phyloP scores from a whole-genome alignment of 2,329 filamentous ascomycete species.

The Fonsecaea nubica region DNA sequence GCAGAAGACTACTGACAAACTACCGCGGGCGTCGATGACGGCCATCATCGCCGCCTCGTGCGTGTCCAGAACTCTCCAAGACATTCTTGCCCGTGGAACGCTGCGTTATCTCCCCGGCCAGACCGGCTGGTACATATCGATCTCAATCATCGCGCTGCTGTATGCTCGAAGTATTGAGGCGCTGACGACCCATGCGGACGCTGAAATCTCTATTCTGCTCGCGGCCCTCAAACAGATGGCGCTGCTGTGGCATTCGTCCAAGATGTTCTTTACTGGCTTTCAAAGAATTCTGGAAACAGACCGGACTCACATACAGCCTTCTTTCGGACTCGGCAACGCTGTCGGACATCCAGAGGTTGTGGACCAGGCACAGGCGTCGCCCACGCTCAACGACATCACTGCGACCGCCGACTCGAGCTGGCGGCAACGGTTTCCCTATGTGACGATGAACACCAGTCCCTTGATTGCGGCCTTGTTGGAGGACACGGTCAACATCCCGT shows the following conservation, averaged over 20 bases:
- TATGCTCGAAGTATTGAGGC: conserved; percentile 47
- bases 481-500: conserved; percentile 4
- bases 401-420: conserved; percentile 2
- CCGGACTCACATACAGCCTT: not conserved
- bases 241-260: conserved; percentile 48
- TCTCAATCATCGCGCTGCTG: conserved; percentile 51
- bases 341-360: not conserved
- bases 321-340: not conserved
- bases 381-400: not conserved
- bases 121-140: conserved; percentile 53
- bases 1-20: not conserved
- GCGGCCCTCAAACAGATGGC: conserved; percentile 45
- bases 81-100: conserved; percentile 49
- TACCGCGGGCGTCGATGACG: conserved; percentile 10
- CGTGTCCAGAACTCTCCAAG: conserved; percentile 49
- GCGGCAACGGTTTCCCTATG: conserved; percentile 8
- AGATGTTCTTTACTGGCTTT: conserved; percentile 45
- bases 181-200: conserved; percentile 42
- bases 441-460: conserved; percentile 6
- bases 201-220: conserved; percentile 45
- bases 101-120: conserved; percentile 53
- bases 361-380: not conserved
- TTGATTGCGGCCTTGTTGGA: conserved; percentile 4
- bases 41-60: conserved; percentile 47
- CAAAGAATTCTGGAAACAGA: not conserved